phyloP scores from a whole-genome alignment of 1,139 yeast species.

The Saccharomycopsis phalli region DNA sequence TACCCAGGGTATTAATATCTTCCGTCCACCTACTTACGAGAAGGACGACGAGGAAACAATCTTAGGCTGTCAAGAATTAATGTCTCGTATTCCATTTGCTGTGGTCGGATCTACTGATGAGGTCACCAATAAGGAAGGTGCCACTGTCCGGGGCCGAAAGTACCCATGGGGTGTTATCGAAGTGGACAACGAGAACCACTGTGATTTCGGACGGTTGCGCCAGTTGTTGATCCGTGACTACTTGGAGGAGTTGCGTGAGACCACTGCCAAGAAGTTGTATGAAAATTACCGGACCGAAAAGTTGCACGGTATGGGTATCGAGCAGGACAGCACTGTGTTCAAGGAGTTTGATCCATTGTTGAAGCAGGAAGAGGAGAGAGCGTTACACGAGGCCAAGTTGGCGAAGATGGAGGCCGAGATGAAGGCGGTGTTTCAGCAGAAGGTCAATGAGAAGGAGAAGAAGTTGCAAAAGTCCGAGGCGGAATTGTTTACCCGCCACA shows the following conservation, averaged over 20 bases:
- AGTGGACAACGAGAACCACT: conserved; percentile 90
- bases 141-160: conserved; percentile 79
- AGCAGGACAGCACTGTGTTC: conserved; percentile 87
- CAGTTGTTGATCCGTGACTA: conserved; percentile 84
- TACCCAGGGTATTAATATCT: conserved; percentile 67
- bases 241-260: conserved; percentile 89
- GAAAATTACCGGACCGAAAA: conserved; percentile 87
- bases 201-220: conserved; percentile 86
- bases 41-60: conserved; percentile 83
- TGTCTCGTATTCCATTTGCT: conserved; percentile 81
- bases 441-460: conserved; percentile 94
- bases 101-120: conserved; percentile 83
- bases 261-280: conserved; percentile 67
- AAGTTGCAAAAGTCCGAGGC: conserved; percentile 96
- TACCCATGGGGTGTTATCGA: conserved; percentile 99
- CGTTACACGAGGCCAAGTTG: conserved; percentile 86
- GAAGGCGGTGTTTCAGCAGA: conserved; percentile 95
- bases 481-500: conserved; percentile 89
- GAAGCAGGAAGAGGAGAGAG: conserved; percentile 90
- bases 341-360: conserved; percentile 89
- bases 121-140: conserved; percentile 68
- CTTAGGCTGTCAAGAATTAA: conserved; percentile 55
- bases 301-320: conserved; percentile 73
- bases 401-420: conserved; percentile 94
- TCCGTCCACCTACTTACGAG: conserved; percentile 70